Conservation (phyloP, 108 stramenopile species). For the Skeletonema tropicum region DNA sequence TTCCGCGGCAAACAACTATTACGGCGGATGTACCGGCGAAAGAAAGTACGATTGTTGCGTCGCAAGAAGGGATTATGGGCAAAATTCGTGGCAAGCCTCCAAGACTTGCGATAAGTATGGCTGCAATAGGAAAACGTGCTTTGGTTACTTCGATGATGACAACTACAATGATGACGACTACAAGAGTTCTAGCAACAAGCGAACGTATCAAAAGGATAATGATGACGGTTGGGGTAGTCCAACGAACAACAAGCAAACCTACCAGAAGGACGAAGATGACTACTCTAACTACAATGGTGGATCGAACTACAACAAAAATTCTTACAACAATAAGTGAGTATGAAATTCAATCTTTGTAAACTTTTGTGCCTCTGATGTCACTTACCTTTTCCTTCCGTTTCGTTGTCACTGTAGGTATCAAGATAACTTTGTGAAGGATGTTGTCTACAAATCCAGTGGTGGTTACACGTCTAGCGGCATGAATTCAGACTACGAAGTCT, state of each 20-base stretch:
- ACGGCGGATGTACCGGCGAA: not conserved
- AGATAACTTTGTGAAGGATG: not conserved
- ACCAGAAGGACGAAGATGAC: not conserved
- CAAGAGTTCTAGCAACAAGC: not conserved
- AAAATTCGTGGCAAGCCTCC: not conserved
- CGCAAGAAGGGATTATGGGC: not conserved
- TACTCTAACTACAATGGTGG: not conserved
- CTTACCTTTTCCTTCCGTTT: not conserved
- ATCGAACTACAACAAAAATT: not conserved
- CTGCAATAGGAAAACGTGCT: not conserved
- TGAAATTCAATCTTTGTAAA: not conserved
- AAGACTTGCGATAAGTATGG: not conserved
- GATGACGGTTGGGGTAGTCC: not conserved
- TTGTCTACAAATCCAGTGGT: not conserved
- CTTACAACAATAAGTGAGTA: not conserved
- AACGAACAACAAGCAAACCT: not conserved
- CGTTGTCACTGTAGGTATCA: not conserved
- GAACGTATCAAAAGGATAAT: not conserved
- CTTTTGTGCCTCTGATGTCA: not conserved
- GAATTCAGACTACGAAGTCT: conserved; percentile 5
- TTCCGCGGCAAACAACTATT: not conserved
- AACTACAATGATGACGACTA: not conserved
- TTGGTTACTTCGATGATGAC: not conserved
- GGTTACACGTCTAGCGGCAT: not conserved
- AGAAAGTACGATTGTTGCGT: not conserved